Evolutionary conservation across 1,284 basidiomycete species (phyloP).

Genomic region (Marasmius sp.): DNA sequence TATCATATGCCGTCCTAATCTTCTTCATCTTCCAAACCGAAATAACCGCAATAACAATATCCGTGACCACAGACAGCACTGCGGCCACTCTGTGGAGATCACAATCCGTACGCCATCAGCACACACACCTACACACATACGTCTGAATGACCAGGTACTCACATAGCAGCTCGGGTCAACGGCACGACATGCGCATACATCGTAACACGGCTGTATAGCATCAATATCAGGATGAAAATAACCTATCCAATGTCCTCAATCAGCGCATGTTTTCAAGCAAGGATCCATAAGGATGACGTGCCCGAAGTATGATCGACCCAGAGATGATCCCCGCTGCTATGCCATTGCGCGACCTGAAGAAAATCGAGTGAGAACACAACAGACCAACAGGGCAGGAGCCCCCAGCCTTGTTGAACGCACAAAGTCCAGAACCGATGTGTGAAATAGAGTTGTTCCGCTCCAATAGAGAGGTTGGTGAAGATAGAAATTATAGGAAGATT

Average conservation of each 20-base stretch:
- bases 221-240: too few relatives aligned
- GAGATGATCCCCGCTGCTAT: too few relatives aligned
- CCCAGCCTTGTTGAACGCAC: not conserved
- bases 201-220: too few relatives aligned
- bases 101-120: not conserved
- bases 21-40: slow-evolving; percentile 2
- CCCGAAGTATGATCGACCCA: too few relatives aligned
- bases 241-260: too few relatives aligned
- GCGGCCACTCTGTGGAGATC: not conserved
- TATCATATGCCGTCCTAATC: not conserved
- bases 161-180: not conserved
- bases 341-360: too few relatives aligned
- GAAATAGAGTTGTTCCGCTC: slow-evolving; percentile 9
- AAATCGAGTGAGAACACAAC: too few relatives aligned
- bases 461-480: slow-evolving; percentile 1
- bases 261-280: too few relatives aligned
- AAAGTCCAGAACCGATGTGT: slow-evolving; percentile 12
- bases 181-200: too few relatives aligned
- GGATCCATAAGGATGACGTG: too few relatives aligned
- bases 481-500: not conserved
- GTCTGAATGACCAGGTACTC: not conserved
- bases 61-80: not conserved
- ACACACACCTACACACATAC: not conserved
- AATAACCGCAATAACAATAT: not conserved
- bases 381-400: not conserved